phyloP scores from a whole-genome alignment of 495 filamentous ascomycete species.

The Neurospora terricola region DNA sequence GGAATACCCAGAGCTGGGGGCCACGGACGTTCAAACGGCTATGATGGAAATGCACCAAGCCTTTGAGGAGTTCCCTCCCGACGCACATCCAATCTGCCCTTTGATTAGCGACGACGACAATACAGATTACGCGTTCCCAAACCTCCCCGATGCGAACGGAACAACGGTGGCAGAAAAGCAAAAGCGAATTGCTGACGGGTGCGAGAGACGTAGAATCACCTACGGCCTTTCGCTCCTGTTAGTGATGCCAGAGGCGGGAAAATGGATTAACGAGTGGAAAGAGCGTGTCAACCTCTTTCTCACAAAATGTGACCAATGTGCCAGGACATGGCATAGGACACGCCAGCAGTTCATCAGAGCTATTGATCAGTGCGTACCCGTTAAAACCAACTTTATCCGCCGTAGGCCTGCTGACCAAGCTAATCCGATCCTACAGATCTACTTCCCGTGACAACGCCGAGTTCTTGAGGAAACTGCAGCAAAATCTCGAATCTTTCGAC shows the following conservation, averaged over 20 bases:
- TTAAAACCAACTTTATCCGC: background rate
- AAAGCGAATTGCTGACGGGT: constrained; percentile 36
- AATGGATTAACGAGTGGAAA: constrained; percentile 49
- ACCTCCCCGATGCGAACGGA: constrained; percentile 22
- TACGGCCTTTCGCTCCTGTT: constrained; percentile 59
- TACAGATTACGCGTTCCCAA: constrained; percentile 44
- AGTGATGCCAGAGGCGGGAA: constrained; percentile 52
- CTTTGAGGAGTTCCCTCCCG: constrained; percentile 17
- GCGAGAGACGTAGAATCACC: constrained; percentile 43
- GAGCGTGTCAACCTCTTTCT: constrained; percentile 39
- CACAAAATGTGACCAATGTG: constrained; percentile 66
- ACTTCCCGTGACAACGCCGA: constrained; percentile 3
- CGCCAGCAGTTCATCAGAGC: constrained; percentile 14
- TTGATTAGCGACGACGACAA: constrained; percentile 31
- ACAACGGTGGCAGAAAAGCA: constrained; percentile 27
- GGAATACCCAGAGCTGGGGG: background rate
- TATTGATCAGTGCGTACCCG: constrained; percentile 33
- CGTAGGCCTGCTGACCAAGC: background rate
- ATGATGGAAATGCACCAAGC: constrained; percentile 19
- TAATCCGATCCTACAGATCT: background rate
- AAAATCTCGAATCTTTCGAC: constrained; percentile 35
- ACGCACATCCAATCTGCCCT: constrained; percentile 36
- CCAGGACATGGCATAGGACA: constrained; percentile 67
- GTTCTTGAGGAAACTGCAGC: constrained; percentile 25
- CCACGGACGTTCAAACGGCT: constrained; percentile 9